These are phyloP conservation scores for Naganishia vaughanmartiniae DNA, from an alignment of 768 basidiomycete genomes.

Conservation along the genomic window DNA sequence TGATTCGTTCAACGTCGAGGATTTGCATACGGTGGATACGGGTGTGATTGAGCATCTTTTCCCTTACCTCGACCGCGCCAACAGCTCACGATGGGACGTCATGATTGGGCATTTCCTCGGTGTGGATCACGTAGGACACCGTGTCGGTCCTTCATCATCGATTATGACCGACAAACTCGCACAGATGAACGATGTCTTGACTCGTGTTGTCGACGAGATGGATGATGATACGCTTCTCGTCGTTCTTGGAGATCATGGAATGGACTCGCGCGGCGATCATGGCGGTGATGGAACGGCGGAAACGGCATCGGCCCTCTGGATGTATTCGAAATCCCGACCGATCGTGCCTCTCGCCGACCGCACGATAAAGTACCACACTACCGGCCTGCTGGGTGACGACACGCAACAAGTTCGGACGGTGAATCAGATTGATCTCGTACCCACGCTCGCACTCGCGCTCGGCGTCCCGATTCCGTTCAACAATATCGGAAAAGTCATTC, in stretches of 20 bases:
- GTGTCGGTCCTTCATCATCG: conserved; percentile 83
- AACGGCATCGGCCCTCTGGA: conserved; percentile 81
- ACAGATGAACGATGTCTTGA: conserved; percentile 82
- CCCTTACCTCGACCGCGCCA: conserved; percentile 60
- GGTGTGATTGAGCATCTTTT: conserved; percentile 82
- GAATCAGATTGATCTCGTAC: conserved; percentile 91
- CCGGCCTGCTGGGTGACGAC: conserved; percentile 2
- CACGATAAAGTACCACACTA: not conserved
- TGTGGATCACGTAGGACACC: conserved; percentile 93
- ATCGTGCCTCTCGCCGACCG: not conserved
- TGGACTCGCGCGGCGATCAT: conserved; percentile 92
- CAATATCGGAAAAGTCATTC: conserved; percentile 86
- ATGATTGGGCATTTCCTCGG: conserved; percentile 90
- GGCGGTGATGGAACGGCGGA: conserved; percentile 86
- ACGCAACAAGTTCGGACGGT: conserved; percentile 51
- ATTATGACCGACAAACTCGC: conserved; percentile 78
- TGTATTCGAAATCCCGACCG: conserved; percentile 75
- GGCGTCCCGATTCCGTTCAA: conserved; percentile 94
- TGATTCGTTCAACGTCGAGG: conserved; percentile 98
- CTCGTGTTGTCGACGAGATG: conserved; percentile 66
- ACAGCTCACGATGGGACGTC: conserved; percentile 69
- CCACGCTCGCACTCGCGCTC: conserved; percentile 80
- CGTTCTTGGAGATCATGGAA: conserved; percentile 92
- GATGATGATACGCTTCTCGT: conserved; percentile 82
- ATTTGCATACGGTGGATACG: conserved; percentile 89